Evolutionary conservation across 2,329 filamentous ascomycete species (phyloP).

Genomic region (Phoma sp.): DNA sequence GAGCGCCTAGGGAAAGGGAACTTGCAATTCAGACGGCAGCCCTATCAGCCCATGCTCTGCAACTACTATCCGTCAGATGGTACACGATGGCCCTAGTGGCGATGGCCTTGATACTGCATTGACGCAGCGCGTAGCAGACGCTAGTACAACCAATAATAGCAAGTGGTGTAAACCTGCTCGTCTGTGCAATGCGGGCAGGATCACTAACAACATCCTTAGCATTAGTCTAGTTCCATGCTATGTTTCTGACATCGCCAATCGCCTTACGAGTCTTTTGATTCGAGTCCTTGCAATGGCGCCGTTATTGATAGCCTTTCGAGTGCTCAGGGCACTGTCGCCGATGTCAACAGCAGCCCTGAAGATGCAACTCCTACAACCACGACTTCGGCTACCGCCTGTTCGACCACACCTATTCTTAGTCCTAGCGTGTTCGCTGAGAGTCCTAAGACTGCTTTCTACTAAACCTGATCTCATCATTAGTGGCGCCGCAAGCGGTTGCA

Average conservation of each 20-base stretch:
- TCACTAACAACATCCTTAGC: constrained; percentile 46
- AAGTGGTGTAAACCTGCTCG: constrained; percentile 57
- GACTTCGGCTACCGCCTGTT: background rate
- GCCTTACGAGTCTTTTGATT: constrained; percentile 46
- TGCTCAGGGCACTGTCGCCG: constrained; percentile 4
- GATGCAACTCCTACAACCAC: constrained; percentile 7
- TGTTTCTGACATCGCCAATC: constrained; percentile 59
- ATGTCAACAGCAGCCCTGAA: background rate
- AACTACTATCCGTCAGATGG: constrained; percentile 49
- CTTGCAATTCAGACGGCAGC: constrained; percentile 47
- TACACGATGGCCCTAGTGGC: constrained; percentile 53
- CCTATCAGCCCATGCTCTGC: constrained; percentile 50
- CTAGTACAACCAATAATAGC: constrained; percentile 41
- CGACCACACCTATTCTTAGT: background rate
- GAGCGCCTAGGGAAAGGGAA: constrained; percentile 38
- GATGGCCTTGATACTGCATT: constrained; percentile 53
- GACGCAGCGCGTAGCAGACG: constrained; percentile 45
- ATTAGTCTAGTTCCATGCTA: constrained; percentile 58
- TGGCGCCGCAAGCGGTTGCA: constrained; percentile 33
- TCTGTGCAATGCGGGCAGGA: constrained; percentile 58
- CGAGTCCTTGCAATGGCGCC: constrained; percentile 22
- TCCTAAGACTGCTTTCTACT: background rate
- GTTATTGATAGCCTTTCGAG: constrained; percentile 3
- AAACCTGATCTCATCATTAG: constrained; percentile 12
- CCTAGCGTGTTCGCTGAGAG: background rate